Evolutionary conservation across 2,329 filamentous ascomycete species (phyloP), one percentile per base, ranked within the genome.

Genomic region (Pyrenophora tritici-repentis): DNA sequence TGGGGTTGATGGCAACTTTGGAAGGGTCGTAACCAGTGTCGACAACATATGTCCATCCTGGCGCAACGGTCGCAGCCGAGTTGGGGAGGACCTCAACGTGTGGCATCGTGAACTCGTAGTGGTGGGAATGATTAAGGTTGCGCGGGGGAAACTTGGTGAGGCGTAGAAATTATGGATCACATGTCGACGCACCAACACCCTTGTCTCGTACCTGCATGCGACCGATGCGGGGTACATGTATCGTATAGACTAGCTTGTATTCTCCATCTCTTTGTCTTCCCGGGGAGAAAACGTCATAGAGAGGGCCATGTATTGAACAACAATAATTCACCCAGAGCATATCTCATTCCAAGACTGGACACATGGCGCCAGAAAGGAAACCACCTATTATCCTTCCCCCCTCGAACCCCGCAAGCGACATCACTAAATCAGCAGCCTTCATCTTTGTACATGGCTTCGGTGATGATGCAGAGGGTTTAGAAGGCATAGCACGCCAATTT

Each of bases 11-110:
- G 44, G 79, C 71, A 42, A 77, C 72, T 60, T 82, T 81, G 8
- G 84, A 80, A 10, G 83, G 80, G 47, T 84, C 81, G 48, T 83
- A 80, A 73, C 82, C 70, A 13, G 83, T 86, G 68, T 96, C 90
- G 24, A 91, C 86, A 1, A 97, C 90, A 71, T 96, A 96, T 10
- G 91, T 91, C 88, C 91, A 97, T 66, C 93, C 93, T 1, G 93
- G 91, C 1, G 90, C 89, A 37, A 83, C 79, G 37, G 84, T 83
- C 13, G 85, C 86, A 55, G 85, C 85, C 67, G 84, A 86, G 50
- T 77, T 78, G 31, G 90, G 89, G 50, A 97, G 79, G 63, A 96
- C 88, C 74, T 95, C 86, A 65, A 97, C 90, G 65, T 89, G 88
- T 61, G 83, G 83, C 81, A 86, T 86, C 36, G 56, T 61, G 42